Conservation (phyloP, 495 filamentous ascomycete species). For the Penicillium odoratum region DNA sequence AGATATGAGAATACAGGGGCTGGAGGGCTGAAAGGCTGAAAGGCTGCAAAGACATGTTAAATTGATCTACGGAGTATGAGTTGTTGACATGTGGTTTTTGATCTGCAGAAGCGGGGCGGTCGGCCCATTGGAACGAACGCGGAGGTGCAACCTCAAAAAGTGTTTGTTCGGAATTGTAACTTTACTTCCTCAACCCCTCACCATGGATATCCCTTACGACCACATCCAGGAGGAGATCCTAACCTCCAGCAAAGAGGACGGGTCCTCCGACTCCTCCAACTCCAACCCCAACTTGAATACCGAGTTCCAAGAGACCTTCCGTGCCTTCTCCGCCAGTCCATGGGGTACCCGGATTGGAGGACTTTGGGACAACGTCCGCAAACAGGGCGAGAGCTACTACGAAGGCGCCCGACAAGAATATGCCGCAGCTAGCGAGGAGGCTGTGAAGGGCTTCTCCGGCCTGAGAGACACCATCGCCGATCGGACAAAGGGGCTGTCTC, state of each 20-base stretch:
- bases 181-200: conserved; percentile 12
- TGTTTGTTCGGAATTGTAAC: conserved; percentile 13
- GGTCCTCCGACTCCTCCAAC: conserved; percentile 29
- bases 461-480: conserved; percentile 67
- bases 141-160: conserved; percentile 23
- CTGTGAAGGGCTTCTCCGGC: conserved; percentile 77
- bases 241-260: conserved; percentile 55
- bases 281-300: conserved; percentile 66
- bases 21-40: background rate
- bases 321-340: conserved; percentile 78
- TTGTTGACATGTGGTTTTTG: conserved; percentile 3
- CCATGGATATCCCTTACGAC: conserved; percentile 97
- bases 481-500: conserved; percentile 71
- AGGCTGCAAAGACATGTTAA: background rate
- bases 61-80: background rate
- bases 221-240: conserved; percentile 87
- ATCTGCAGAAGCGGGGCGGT: conserved; percentile 30
- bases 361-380: conserved; percentile 85
- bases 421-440: conserved; percentile 72
- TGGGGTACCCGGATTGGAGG: conserved; percentile 90
- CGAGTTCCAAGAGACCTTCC: conserved; percentile 94
- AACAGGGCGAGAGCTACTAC: conserved; percentile 86
- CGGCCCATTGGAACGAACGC: conserved; percentile 27
- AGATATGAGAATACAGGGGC: background rate
- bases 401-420: conserved; percentile 81